phyloP scores from a whole-genome alignment of 495 filamentous ascomycete genomes.

The Penicillium desertorum region DNA sequence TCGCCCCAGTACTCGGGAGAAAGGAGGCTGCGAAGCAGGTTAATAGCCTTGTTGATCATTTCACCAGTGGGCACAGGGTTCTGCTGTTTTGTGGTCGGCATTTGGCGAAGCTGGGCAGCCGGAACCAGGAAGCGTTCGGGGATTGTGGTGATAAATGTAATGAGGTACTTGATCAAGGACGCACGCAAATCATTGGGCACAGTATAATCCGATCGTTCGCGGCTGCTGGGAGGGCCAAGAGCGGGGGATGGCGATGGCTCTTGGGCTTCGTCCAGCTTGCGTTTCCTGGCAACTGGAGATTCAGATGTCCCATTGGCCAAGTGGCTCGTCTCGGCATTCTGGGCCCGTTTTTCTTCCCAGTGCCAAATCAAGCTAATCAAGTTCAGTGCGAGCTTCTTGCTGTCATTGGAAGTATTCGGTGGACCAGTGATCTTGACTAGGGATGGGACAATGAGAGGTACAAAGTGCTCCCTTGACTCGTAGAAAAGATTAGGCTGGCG shows the following conservation, averaged over 20 bases:
- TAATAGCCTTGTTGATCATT: conserved; percentile 78
- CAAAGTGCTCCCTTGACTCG: conserved; percentile 87
- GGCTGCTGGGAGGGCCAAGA: conserved; percentile 47
- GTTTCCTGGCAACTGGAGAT: conserved; percentile 72
- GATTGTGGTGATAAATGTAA: conserved; percentile 89
- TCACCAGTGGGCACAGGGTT: conserved; percentile 61
- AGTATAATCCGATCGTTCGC: conserved; percentile 65
- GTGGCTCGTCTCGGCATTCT: conserved; percentile 40
- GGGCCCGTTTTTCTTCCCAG: conserved; percentile 84
- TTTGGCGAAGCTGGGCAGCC: conserved; percentile 63
- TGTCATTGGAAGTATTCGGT: conserved; percentile 85
- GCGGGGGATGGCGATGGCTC: conserved; percentile 39
- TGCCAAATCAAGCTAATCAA: conserved; percentile 85
- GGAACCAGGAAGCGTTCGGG: conserved; percentile 76
- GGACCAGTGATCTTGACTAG: conserved; percentile 83
- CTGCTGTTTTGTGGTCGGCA: conserved; percentile 43
- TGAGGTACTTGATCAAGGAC: conserved; percentile 86
- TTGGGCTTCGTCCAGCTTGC: conserved; percentile 63
- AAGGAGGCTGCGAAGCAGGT: conserved; percentile 81
- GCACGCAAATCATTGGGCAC: conserved; percentile 64
- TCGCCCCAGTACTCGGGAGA: conserved; percentile 90
- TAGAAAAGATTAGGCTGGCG: conserved; percentile 92
- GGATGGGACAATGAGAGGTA: conserved; percentile 82
- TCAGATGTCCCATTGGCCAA: conserved; percentile 54
- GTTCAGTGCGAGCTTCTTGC: conserved; percentile 86